Evolutionary conservation across 805 yeast species (phyloP), one percentile per base, ranked within the genome.

Genomic region (Teunomyces pallodes): DNA sequence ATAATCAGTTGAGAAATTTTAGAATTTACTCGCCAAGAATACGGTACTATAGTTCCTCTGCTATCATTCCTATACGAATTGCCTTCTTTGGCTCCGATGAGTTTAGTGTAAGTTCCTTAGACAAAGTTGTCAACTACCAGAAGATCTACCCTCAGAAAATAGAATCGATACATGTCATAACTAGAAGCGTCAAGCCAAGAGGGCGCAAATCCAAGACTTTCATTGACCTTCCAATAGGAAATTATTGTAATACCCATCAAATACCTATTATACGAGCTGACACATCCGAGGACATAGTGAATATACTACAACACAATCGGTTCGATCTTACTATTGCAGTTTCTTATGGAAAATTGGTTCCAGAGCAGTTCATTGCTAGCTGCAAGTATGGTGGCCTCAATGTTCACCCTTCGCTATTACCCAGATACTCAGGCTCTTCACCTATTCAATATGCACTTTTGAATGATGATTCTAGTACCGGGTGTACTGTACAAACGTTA

Each of bases 401-500:
- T 60, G 90, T 94, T 0, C 99, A 94, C 62, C 99, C 99, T 0
- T 90, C 97, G 0, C 62, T 90, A 5, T 74, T 94, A 7, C 99
- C 99, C 0, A 70, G 68, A 41, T 81, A 87, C 56, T 79, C 90
- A 2, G 99, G 99, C 0, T 84, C 97, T 0, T 86, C 97, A 1
- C 99, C 99, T 0, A 67, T 94, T 3, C 98, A 92, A 52, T 76
- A 81, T 50, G 83, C 97, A 0, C 65, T 94, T 9, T 62, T 91
- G 57, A 80, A 86, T 50, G 74, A 75, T 36, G 90, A 86, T 54
- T 31, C 52, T 0, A 49, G 42, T 13, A 86, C 97, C 0, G 99
- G 98, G 0, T 96, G 90, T 13, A 81, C 97, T 0, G 79, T 94
- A 0, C 99, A 94, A 63, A 88, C 96, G 0, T 66, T 94, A 20